Conservation (phyloP, 495 filamentous ascomycete genomes). For the Trichoderma erinaceum region DNA sequence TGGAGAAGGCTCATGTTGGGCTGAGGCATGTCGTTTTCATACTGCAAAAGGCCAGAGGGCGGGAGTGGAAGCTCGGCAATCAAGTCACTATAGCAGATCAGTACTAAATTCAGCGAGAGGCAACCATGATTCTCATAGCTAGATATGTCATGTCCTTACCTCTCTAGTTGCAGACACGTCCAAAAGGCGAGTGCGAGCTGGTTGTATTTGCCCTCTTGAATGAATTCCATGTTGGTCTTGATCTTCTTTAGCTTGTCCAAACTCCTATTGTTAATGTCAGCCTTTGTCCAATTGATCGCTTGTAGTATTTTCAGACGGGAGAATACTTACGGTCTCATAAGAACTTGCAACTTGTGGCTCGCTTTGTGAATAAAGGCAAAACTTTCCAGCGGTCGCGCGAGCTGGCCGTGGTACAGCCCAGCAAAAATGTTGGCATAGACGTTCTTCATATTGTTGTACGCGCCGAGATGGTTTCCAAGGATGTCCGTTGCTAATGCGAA, state of each 20-base stretch:
- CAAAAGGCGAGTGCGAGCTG: constrained; percentile 77
- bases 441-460: constrained; percentile 63
- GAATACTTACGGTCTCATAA: constrained; percentile 64
- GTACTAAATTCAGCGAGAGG: neutral
- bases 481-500: constrained; percentile 83
- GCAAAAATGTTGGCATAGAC: constrained; percentile 83
- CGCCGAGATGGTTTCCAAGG: constrained; percentile 72
- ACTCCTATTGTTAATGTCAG: constrained; percentile 27
- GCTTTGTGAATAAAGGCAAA: constrained; percentile 82
- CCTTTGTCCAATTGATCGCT: neutral
- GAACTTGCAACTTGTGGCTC: constrained; percentile 65
- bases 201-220: constrained; percentile 41
- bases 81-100: constrained; percentile 61
- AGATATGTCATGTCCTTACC: constrained; percentile 40
- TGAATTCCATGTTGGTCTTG: constrained; percentile 25
- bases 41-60: constrained; percentile 68
- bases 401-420: constrained; percentile 80
- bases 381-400: constrained; percentile 83
- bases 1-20: constrained; percentile 46
- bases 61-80: constrained; percentile 82
- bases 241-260: constrained; percentile 37
- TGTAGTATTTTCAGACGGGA: too few relatives aligned
- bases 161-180: constrained; percentile 92
- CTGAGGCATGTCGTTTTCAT: constrained; percentile 60
- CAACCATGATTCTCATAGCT: neutral